Base-by-base conservation (phyloP, 306 rosid species). In the Begonia loranthoides region DNA sequence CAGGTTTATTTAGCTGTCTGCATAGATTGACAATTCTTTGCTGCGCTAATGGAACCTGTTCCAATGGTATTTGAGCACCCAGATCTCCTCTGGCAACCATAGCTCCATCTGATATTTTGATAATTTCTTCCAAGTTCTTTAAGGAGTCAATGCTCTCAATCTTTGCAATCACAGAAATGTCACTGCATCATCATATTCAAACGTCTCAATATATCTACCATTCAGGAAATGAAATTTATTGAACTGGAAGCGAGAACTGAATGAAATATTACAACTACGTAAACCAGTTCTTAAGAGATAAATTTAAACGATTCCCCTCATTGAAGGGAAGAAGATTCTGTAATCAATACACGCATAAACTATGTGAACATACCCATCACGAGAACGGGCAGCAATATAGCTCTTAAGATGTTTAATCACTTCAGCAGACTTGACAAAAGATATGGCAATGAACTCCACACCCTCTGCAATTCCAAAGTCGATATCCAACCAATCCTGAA, bases 11-110 rank as follows among this genome's bases (percentile, higher is more conserved):
- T 66, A 83, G 70, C 74, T 83, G 93, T 75, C 94, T 76, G 83
- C 99, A 92, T 40, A 92, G 44, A 73, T 87, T 93, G 74, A 92
- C 96, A 56, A 92, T 82, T 75, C 57, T 81, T 71, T 83, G 94
- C 73, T 92, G 99, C 52, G 94, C 99, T 54, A 88, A 62, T 33
- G 99, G 99, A 63, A 86, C 99, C 67, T 87, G 99, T 64, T 92
- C 99, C 61, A 92, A 63, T 24, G 99, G 99, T 66, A 92, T 86
- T 73, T 92, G 99, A 55, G 99, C 99, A 50, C 99, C 99, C 46
- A 92, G 74, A 69, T 92, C 99, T 61, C 96, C 99, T 65, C 99
- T 79, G 58, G 99, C 99, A 70, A 92, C 99, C 99, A 92, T 92
- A 17, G 99, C 99, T 60, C 96, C 99, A 45, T 92, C 99, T 15